Conservation (phyloP, 1,284 basidiomycete species). For the Cystobasidiaceae sp. region DNA sequence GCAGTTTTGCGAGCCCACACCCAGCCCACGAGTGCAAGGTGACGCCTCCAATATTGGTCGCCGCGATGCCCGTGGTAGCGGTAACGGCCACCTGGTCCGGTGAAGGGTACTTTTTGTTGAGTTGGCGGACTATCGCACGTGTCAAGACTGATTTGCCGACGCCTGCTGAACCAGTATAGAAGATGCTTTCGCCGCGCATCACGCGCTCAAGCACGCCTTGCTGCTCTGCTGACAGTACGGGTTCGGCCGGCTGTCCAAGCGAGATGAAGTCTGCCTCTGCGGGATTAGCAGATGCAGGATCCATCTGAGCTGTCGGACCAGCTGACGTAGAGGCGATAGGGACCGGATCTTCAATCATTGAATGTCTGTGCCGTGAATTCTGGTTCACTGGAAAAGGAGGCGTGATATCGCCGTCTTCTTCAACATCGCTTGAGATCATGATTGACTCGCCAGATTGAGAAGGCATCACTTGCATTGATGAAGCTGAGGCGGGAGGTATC, state of each 20-base stretch:
- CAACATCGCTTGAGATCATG: not conserved
- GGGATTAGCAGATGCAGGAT: too few relatives aligned
- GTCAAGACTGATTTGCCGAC: slow-evolving; percentile 42
- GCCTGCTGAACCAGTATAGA: slow-evolving; percentile 38
- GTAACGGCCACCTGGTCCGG: slow-evolving; percentile 32
- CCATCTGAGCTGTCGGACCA: too few relatives aligned
- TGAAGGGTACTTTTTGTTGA: slow-evolving; percentile 14
- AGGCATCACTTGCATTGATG: too few relatives aligned
- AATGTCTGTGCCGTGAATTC: too few relatives aligned
- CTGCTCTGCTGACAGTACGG: slow-evolving; percentile 33
- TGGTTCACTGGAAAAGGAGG: too few relatives aligned
- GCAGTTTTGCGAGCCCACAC: not conserved
- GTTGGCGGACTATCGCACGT: slow-evolving; percentile 27
- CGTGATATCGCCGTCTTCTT: not conserved
- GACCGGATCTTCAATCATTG: too few relatives aligned
- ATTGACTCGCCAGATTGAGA: too few relatives aligned
- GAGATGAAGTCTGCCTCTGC: too few relatives aligned
- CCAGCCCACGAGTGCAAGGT: slow-evolving; percentile 23
- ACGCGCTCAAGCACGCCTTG: slow-evolving; percentile 34
- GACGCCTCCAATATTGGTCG: slow-evolving; percentile 38
- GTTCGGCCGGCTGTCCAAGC: not conserved
- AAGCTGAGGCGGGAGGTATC: too few relatives aligned
- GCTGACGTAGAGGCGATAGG: too few relatives aligned
- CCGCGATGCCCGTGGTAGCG: slow-evolving; percentile 47
- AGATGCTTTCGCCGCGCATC: slow-evolving; percentile 34